phyloP scores from a whole-genome alignment of 129 eudicot species.

The Arctium lappa region DNA sequence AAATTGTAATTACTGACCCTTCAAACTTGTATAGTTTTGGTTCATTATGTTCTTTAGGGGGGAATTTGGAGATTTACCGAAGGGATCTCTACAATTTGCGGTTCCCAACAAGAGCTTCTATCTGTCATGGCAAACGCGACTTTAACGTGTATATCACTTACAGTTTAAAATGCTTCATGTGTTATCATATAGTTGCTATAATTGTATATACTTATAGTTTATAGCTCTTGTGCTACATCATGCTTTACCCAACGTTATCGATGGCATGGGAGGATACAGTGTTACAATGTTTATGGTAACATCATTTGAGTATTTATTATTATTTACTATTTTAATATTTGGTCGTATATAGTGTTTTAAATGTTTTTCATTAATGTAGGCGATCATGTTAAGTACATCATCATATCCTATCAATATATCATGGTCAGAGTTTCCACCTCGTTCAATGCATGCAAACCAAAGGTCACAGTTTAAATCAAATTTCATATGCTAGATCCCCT shows the following conservation, averaged over 20 bases:
- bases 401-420: conserved; percentile 34
- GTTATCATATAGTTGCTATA: conserved; percentile 50
- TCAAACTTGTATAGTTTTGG: neutral
- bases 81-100: neutral
- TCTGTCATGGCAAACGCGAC: conserved; percentile 17
- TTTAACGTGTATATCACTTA: conserved; percentile 35
- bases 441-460: conserved; percentile 38
- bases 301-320: neutral
- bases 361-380: conserved; percentile 22
- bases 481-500: neutral
- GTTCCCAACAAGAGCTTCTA: neutral
- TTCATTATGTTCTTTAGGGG: neutral
- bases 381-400: conserved; percentile 31
- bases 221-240: no score
- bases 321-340: neutral
- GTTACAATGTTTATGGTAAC: conserved; percentile 40
- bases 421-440: conserved; percentile 40
- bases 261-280: conserved; percentile 15
- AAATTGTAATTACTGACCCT: neutral
- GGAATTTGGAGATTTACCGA: no score
- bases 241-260: neutral
- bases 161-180: conserved; percentile 39
- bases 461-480: conserved; percentile 18
- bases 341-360: neutral
- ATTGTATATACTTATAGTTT: conserved; percentile 34